A percentile compares a stretch with the other conserved stretches of the same genome.
phyloP scores from a whole-genome alignment of 805 yeast genomes.

The Candida verbasci region DNA sequence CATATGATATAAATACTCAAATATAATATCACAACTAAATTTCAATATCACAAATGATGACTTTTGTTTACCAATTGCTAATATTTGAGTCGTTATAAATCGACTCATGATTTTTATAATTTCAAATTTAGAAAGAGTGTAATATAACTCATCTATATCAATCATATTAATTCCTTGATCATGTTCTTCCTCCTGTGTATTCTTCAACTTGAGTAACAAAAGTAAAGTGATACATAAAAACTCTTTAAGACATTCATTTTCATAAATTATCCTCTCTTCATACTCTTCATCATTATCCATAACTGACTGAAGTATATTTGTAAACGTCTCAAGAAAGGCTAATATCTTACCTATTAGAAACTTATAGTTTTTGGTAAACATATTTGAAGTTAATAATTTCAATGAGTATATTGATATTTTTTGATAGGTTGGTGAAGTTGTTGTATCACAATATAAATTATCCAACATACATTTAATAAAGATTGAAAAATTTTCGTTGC shows the following conservation, averaged over 20 bases:
- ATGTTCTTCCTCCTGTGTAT: conserved; percentile 9
- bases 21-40: conserved; percentile 36
- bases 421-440: conserved; percentile 22
- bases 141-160: conserved; percentile 15
- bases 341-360: conserved; percentile 37
- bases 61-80: conserved; percentile 12
- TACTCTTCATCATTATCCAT: neutral
- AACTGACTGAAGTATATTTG: conserved; percentile 9
- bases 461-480: conserved; percentile 32
- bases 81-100: conserved; percentile 26
- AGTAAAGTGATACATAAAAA: conserved; percentile 31
- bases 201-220: conserved; percentile 29
- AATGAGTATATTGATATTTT: conserved; percentile 29
- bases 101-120: conserved; percentile 26
- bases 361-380: conserved; percentile 31
- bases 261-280: conserved; percentile 12
- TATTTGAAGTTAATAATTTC: conserved; percentile 31
- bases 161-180: conserved; percentile 13
- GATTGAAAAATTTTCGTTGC: conserved; percentile 34
- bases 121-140: conserved; percentile 18
- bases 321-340: conserved; percentile 26
- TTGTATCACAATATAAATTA: conserved; percentile 19
- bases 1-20: conserved; percentile 35
- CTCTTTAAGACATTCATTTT: conserved; percentile 25
- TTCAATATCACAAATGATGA: conserved; percentile 30